Evolutionary conservation across 805 yeast genomes (phyloP).

Genomic region (Candida tibetensis): DNA sequence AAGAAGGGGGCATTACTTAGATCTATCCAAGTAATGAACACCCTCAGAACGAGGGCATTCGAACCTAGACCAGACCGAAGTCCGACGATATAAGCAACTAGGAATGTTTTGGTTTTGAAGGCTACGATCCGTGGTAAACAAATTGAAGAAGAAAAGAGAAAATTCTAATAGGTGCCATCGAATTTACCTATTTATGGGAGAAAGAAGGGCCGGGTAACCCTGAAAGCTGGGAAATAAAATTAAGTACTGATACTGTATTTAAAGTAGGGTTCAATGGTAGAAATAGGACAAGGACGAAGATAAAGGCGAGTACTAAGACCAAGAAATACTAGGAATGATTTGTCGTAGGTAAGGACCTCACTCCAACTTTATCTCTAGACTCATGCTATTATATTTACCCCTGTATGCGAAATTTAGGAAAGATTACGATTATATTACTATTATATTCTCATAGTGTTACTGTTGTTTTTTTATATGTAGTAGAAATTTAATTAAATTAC

Average conservation of each 20-base stretch:
- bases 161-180: constrained; percentile 1
- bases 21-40: constrained; percentile 12
- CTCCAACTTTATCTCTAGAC: no score
- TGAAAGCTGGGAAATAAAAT: no score
- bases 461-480: not conserved
- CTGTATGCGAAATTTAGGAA: no score
- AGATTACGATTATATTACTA: not conserved
- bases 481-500: not conserved
- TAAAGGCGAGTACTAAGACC: no score
- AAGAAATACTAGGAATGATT: no score
- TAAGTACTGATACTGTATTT: no score
- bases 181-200: no score
- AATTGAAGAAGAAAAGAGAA: constrained; percentile 13
- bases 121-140: constrained; percentile 33
- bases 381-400: no score
- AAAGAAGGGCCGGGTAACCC: constrained; percentile 12
- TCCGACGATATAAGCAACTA: constrained; percentile 22
- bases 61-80: constrained; percentile 15
- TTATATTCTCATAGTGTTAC: not conserved
- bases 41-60: constrained; percentile 24
- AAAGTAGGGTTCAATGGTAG: no score
- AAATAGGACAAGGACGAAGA: no score
- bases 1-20: constrained; percentile 16
- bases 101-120: constrained; percentile 32
- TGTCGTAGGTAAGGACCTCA: no score